Percentiles rank a stretch among this genome's conserved stretches.
Evolutionary conservation across 371 early-diverging fungal species (phyloP).

Genomic region (Conidiobolus incongruus): DNA sequence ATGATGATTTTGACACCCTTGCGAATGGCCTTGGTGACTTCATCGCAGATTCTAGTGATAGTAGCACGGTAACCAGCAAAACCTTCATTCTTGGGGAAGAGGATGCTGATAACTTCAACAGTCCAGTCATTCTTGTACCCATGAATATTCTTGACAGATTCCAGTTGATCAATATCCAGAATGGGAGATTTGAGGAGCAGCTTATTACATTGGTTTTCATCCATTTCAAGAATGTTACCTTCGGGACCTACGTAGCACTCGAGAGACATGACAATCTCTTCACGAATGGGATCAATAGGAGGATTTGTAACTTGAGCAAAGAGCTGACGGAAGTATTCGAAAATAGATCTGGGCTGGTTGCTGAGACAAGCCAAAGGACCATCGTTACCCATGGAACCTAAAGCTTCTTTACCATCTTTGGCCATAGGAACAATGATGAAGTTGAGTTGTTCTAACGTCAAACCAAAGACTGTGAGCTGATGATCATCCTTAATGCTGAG

Average conservation of each 20-base stretch:
- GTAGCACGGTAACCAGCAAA: slow-evolving; percentile 45
- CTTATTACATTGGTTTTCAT: slow-evolving; percentile 49
- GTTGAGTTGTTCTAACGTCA: slow-evolving; percentile 81
- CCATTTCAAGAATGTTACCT: slow-evolving; percentile 75
- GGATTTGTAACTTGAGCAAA: slow-evolving; percentile 96
- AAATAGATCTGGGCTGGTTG: slow-evolving; percentile 63
- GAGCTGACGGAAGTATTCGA: slow-evolving; percentile 89
- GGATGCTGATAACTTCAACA: slow-evolving; percentile 67
- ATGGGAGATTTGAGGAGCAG: slow-evolving; percentile 67
- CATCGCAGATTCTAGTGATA: slow-evolving; percentile 63
- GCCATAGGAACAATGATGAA: slow-evolving; percentile 73
- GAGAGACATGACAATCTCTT: slow-evolving; percentile 90
- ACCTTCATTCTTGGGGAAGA: slow-evolving; percentile 52
- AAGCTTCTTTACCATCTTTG: slow-evolving; percentile 73
- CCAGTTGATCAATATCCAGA: slow-evolving; percentile 55
- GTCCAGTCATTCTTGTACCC: slow-evolving; percentile 42
- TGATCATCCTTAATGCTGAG: slow-evolving; percentile 38
- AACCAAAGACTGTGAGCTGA: slow-evolving; percentile 70
- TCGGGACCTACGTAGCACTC: slow-evolving; percentile 87
- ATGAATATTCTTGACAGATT: slow-evolving; percentile 43
- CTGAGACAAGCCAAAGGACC: slow-evolving; percentile 83
- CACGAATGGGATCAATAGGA: slow-evolving; percentile 95
- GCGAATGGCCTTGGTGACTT: slow-evolving; percentile 59
- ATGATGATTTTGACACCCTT: slow-evolving; percentile 59
- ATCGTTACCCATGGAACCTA: slow-evolving; percentile 97